Evolutionary conservation across 257 asterid genomes (phyloP), one percentile per base, ranked within the genome.

Genomic region (Plectranthus barbatus): DNA sequence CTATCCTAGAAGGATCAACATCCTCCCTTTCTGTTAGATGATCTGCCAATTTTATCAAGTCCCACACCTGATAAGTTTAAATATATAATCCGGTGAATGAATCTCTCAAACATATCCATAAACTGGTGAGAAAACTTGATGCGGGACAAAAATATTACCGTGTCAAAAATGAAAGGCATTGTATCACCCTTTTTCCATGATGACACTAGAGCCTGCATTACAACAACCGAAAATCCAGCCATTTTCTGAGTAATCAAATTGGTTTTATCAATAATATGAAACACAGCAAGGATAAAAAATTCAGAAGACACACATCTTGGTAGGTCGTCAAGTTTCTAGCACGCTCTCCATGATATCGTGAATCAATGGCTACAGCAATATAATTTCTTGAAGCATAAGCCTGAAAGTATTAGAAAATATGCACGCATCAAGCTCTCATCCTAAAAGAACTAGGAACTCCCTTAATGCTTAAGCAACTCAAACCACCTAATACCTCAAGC

Each of bases 311-410:
- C 71, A 89, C 99, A 54, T 89, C 95, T 75, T 68, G 79, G 80
- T 92, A 92, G 68, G 96, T 92, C 4, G 97, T 85, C 72, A 80
- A 34, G 71, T 48, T 79, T 74, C 62, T 79, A 13, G 97, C 97
- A 67, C 97, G 97, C 55, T 92, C 95, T 57, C 99, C 99, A 72
- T 92, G 99, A 64, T 86, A 86, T 49, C 99, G 95, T 65, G 99
- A 92, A 79, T 92, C 99, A 64, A 89, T 82, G 60, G 99, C 97
- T 73, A 92, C 50, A 33, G 95, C 72, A 39, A 92, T 79, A 58
- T 92, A 92, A 77, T 83, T 90, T 73, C 91, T 86, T 19, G 96
- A 86, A 78, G 93, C 96, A 80, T 89, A 92, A 56, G 93, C 97
- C 99, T 92, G 86, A 60, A 73, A 64, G 45, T 42, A 59, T 15